Base-by-base conservation (phyloP, 352 stramenopile genomes). In the Phytophthora ohioensis region DNA sequence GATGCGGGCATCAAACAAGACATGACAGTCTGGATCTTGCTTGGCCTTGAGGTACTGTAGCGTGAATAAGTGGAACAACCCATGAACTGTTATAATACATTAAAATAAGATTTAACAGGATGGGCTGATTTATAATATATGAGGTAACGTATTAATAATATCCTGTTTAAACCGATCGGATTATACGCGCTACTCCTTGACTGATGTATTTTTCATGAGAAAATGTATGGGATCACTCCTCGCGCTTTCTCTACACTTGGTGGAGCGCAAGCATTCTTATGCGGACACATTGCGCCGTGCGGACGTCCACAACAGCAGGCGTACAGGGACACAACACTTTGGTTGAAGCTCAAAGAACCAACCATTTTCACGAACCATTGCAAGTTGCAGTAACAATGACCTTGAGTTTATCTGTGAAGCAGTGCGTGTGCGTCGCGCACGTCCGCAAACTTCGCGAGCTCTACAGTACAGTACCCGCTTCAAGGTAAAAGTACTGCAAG, bases 191-290 rank as follows among this genome's bases (percentile, higher is more conserved):
- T 27, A 27, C 21, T 46, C 49, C 38, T 32, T 60, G 48, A 66
- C 58, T 66, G 46, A 66, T 58, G 48, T 5, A 15, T 17, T 67
- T 61, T 58, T 47, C 52, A 43, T 69, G 51, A 60, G 60, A 68
- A 68, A 62, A 54, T 27, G 47, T 39, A 58, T 58, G 48, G 38
- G 48, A 66, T 66, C 58, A 59, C 47, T 47, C 47, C 58, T 38
- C 4, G 21, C 11, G 48, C 49, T 31, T 47, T 61, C 49, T 61
- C 60, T 67, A 67, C 60, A 39, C 21, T 45, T 53, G 31, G 10
- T 36, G 45, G 17, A 46, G 39, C 60, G 41, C 60, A 63, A 63
- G 32, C 52, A 69, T 48, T 60, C 36, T 15, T 34, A 32, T 32
- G 36, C 21, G 36, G 21, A 51, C 21, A 27, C 21, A 27, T 27